A percentile compares a stretch with the other conserved stretches of the same genome.
phyloP scores from a whole-genome alignment of 768 basidiomycete genomes.

The Leccinum longicurvipes region DNA sequence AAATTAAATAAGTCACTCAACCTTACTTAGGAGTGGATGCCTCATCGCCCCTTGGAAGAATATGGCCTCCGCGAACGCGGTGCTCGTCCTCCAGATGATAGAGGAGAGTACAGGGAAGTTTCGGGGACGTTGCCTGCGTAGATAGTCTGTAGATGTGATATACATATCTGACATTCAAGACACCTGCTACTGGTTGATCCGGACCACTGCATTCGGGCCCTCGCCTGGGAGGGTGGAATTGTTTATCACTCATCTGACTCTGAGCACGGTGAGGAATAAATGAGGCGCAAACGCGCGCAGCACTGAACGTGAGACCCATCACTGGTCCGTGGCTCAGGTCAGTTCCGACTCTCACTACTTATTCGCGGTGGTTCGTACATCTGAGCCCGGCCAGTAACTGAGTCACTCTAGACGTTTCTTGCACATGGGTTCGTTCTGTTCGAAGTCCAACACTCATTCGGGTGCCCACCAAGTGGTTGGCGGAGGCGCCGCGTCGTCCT shows the following conservation, averaged over 20 bases:
- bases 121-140: conserved; percentile 27
- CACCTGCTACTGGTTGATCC: background rate
- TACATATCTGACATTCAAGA: background rate
- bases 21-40: conserved; percentile 34
- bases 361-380: background rate
- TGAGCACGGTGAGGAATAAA: conserved; percentile 17
- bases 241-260: conserved; percentile 3
- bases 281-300: conserved; percentile 14
- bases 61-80: conserved; percentile 42
- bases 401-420: background rate
- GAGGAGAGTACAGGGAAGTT: conserved; percentile 47
- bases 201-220: background rate
- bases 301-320: conserved; percentile 17
- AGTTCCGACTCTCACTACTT: background rate
- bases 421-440: conserved; percentile 58
- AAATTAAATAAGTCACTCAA: conserved; percentile 19
- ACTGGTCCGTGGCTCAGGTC: background rate
- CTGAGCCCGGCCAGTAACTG: background rate
- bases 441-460: conserved; percentile 43
- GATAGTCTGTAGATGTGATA: conserved; percentile 6
- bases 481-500: conserved; percentile 29
- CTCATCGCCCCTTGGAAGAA: conserved; percentile 52
- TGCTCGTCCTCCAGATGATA: conserved; percentile 29
- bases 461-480: conserved; percentile 50
- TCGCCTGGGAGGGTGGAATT: background rate